These are phyloP conservation scores for Huntiella moniliformis DNA, from an alignment of 2,329 filamentous ascomycete species.

Conservation along the genomic window DNA sequence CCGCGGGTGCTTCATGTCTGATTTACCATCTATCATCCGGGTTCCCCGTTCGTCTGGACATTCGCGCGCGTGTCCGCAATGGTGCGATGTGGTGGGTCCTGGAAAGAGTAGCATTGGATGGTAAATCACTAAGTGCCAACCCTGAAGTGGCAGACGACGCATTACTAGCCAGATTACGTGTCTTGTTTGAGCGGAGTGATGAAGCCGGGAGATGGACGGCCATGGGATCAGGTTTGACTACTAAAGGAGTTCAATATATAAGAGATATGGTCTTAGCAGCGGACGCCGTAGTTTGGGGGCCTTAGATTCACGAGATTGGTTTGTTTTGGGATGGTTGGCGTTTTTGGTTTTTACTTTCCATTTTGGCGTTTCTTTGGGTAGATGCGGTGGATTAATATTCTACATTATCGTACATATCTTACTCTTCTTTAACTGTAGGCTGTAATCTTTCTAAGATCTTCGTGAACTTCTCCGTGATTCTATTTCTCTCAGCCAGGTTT, in stretches of 20 bases:
- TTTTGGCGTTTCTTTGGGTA: conserved; percentile 1
- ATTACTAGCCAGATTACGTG: conserved; percentile 1
- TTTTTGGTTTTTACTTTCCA: background rate
- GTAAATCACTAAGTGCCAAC: conserved; percentile 8
- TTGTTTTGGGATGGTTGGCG: conserved; percentile 1
- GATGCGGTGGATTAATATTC: too few relatives aligned
- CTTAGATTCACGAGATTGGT: background rate
- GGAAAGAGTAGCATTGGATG: conserved; percentile 18
- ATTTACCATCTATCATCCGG: conserved; percentile 27
- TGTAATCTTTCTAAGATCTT: background rate
- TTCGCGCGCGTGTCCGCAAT: conserved; percentile 24
- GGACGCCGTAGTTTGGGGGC: conserved; percentile 11
- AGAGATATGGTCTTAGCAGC: conserved; percentile 12
- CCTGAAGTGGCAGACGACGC: conserved; percentile 3
- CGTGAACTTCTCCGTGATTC: background rate
- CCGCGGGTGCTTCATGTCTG: conserved; percentile 38
- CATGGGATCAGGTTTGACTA: conserved; percentile 14
- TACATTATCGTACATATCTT: too few relatives aligned
- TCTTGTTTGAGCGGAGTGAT: conserved; percentile 4
- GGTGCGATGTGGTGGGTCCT: conserved; percentile 34
- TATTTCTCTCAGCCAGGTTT: background rate
- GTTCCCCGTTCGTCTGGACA: conserved; percentile 29
- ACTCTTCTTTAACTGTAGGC: background rate
- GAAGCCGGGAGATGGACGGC: conserved; percentile 15
- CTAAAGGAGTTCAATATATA: conserved; percentile 6